A percentile compares a stretch with the other conserved stretches of the same genome.
These are phyloP conservation scores for Pseudoturritis turrita DNA, from an alignment of 345 rosid species.

Conservation along the genomic window DNA sequence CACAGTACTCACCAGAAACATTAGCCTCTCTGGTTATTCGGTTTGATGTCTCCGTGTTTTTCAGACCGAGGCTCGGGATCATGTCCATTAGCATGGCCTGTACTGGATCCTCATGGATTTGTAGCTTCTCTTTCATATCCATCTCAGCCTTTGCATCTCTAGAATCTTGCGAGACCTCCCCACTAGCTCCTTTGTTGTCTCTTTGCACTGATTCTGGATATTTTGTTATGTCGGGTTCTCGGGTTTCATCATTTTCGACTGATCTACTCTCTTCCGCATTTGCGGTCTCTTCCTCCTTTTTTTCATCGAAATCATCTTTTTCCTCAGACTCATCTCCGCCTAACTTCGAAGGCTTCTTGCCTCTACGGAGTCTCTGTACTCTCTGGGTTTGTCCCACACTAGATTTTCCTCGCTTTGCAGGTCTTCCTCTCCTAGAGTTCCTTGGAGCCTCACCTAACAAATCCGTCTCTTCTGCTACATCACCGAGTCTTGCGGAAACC, in stretches of 20 bases:
- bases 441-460: constrained; percentile 1
- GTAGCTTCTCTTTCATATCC: constrained; percentile 21
- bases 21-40: background rate
- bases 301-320: constrained; percentile 34
- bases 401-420: constrained; percentile 20
- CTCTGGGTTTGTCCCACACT: constrained; percentile 26
- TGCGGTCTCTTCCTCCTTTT: background rate
- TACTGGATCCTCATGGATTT: constrained; percentile 64
- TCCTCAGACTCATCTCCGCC: constrained; percentile 49
- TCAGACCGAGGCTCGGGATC: constrained; percentile 74
- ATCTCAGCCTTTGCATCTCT: constrained; percentile 1
- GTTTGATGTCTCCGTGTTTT: constrained; percentile 31
- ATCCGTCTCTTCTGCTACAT: constrained; percentile 20
- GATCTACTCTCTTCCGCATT: constrained; percentile 17
- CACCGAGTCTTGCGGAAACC: constrained; percentile 7
- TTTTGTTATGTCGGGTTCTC: constrained; percentile 14
- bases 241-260: constrained; percentile 19
- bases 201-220: constrained; percentile 18
- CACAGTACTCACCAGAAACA: background rate
- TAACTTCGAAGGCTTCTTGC: constrained; percentile 51
- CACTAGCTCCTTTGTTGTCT: constrained; percentile 28
- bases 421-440: constrained; percentile 15
- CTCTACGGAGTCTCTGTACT: constrained; percentile 26
- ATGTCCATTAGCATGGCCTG: constrained; percentile 76
- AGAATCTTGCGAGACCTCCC: constrained; percentile 20